Evolutionary conservation across 2,329 filamentous ascomycete genomes (phyloP).

Genomic region (Xenoacremonium recifei): DNA sequence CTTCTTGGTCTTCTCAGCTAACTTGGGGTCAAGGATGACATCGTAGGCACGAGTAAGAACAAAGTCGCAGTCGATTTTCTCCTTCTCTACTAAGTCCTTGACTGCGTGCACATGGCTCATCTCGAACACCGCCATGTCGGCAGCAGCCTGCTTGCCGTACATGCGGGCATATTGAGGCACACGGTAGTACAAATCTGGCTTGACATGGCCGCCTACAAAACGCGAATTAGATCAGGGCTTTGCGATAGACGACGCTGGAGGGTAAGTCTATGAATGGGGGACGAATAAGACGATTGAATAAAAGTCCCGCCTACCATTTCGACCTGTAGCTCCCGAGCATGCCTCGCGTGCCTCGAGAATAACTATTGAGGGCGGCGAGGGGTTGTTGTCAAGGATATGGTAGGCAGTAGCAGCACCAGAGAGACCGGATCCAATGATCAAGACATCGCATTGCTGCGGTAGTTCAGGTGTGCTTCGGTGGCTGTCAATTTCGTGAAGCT

Average conservation of each 20-base stretch:
- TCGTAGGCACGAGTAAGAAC: conserved; percentile 39
- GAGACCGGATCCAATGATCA: conserved; percentile 47
- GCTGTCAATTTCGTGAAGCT: conserved; percentile 2
- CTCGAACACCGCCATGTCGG: conserved; percentile 19
- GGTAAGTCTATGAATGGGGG: too few relatives aligned
- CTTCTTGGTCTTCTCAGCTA: conserved; percentile 22
- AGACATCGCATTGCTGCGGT: conserved; percentile 40
- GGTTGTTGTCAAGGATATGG: conserved; percentile 31
- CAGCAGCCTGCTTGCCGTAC: conserved; percentile 16
- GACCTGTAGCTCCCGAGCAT: conserved; percentile 37
- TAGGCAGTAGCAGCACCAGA: conserved; percentile 43
- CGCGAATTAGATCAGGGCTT: background rate
- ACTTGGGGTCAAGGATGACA: conserved; percentile 30
- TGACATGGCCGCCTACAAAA: conserved; percentile 16
- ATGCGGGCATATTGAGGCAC: background rate
- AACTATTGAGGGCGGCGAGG: conserved; percentile 21
- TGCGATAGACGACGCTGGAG: background rate
- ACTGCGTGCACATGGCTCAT: conserved; percentile 19
- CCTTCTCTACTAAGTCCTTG: conserved; percentile 34
- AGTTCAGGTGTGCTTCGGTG: conserved; percentile 16
- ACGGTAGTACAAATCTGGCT: conserved; percentile 15
- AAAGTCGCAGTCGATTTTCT: conserved; percentile 44
- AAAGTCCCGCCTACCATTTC: conserved; percentile 34
- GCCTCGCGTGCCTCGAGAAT: conserved; percentile 34
- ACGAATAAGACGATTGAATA: too few relatives aligned